Evolutionary conservation across 805 yeast species (phyloP).

Genomic region (Starmera quercuum): DNA sequence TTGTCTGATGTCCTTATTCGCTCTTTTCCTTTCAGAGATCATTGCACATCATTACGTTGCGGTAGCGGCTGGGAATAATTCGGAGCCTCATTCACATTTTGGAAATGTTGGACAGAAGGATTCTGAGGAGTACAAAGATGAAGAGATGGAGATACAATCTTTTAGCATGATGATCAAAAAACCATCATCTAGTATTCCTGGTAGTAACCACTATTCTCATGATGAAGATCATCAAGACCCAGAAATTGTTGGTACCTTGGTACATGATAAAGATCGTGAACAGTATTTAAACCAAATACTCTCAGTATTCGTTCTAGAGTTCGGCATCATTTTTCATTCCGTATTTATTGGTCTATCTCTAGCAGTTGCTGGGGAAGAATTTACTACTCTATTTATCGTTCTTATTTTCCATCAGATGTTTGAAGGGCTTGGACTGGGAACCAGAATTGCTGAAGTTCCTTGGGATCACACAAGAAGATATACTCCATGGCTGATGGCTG

Average conservation of each 20-base stretch:
- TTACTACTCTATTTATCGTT: conserved; percentile 63
- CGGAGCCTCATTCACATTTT: conserved; percentile 48
- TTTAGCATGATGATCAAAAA: no score
- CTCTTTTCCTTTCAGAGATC: conserved; percentile 41
- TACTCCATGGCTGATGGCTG: conserved; percentile 54
- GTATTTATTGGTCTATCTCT: conserved; percentile 73
- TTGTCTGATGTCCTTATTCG: conserved; percentile 37
- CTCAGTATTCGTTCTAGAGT: conserved; percentile 55
- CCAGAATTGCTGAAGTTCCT: conserved; percentile 54
- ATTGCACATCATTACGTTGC: conserved; percentile 36
- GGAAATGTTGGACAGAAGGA: conserved; percentile 29
- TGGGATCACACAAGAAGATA: conserved; percentile 26
- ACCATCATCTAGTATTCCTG: conserved; percentile 14
- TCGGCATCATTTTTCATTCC: conserved; percentile 79
- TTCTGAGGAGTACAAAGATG: conserved; percentile 9
- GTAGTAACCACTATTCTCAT: conserved; percentile 34
- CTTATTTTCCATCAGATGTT: conserved; percentile 70
- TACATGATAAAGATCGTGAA: conserved; percentile 29
- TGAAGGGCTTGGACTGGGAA: conserved; percentile 82
- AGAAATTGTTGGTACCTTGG: conserved; percentile 30
- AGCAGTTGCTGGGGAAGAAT: conserved; percentile 74
- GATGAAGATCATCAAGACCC: conserved; percentile 37
- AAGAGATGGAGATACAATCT: conserved; percentile 7
- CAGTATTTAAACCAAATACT: conserved; percentile 49
- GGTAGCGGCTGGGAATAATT: conserved; percentile 19